Evolutionary conservation across 495 filamentous ascomycete species (phyloP), one percentile per base, ranked within the genome.

Genomic region (Xeromyces bisporus): DNA sequence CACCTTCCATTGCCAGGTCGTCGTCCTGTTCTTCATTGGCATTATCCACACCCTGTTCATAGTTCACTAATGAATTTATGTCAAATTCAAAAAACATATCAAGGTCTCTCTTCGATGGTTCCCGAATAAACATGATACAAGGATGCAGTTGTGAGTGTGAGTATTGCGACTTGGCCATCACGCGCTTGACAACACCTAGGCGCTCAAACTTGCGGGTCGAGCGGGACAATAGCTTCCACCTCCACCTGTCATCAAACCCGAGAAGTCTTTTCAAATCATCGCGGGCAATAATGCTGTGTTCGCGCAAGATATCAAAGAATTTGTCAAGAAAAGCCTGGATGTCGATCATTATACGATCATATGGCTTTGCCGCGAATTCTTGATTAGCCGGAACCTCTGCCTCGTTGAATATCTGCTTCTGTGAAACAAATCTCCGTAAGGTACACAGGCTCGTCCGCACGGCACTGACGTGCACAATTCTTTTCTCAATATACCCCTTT

Each of bases 401-500:
- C 0, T 33, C 26, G 12, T 32, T 11, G 32, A 29, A 28, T n/a
- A 40, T 40, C 12, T 35, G 20, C 14, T 40, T 39, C 11, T 51
- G 43, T 18, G 53, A 44, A 21, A 68, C 51, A 42, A 77, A 86
- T 41, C 60, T 66, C 29, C 58, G 65, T 25, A 86, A 67, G 30
- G 66, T 78, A 18, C 63, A 67, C 1, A 70, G 36, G 49, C 78
- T 87, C 0, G 84, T 89, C 30, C 73, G 71, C 24, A 66, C 56
- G 14, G 67, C 62, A 29, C 62, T 69, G 12, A 71, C 62, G 18
- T 81, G 62, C 3, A 86, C 63, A 0, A 68, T 64, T 21, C 70
- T 67, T 52, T 94, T 94, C 23, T 75, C 73, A 28, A 94, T 83
- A 48, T 93, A 91, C 6, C 86, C 87, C 43, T 77, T 80, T 33